Evolutionary conservation across 495 filamentous ascomycete genomes (phyloP), one percentile per base, ranked within the genome.

Genomic region (Bathelium albidoporum): DNA sequence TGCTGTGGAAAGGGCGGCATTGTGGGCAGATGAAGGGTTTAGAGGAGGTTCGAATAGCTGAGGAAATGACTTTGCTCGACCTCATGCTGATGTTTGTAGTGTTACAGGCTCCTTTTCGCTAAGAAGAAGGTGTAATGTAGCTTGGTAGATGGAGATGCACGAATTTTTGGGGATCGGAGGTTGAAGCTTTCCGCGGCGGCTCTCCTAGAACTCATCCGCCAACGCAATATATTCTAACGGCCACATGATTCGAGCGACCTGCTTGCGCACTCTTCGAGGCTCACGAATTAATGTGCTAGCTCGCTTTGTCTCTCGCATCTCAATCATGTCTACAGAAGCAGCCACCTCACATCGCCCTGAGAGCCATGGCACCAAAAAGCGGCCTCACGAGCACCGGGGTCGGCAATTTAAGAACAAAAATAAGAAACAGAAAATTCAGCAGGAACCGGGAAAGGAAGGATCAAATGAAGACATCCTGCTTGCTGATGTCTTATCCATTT

Each of bases 401-500:
- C 55, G 67, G 59, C 71, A 72, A 36, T 76, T 75, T 71, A 80
- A 82, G 68, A 79, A 55, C 10, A 55, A 73, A 64, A 80, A 77
- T 68, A 83, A 80, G 72, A 84, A 77, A 67, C 81, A 82, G 73
- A 85, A 83, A 74, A 77, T 55, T 9, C 49, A 78, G 65, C 78
- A 77, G 16, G 77, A 77, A 64, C 75, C 74, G 3, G 77, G 75
- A 45, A 78, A 77, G 59, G 79, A 79, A 36, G 84, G 87, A 14
- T 82, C 82, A 0, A 77, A 79, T 52, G 90, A 96, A 62, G 88
- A 94, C 66, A 84, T 95, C 31, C 77, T 97, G 28, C 76, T 85
- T 14, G 69, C 78, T 53, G 92, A 97, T 69, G 80, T 96, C 32
- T 77, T 82, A 58, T 71, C 78, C 14, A 74, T 96, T 16, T 72